A percentile compares a stretch with the other conserved stretches of the same genome.
These are phyloP conservation scores for Colletotrichum australisinense DNA, from an alignment of 2,329 filamentous ascomycete species.

Conservation along the genomic window DNA sequence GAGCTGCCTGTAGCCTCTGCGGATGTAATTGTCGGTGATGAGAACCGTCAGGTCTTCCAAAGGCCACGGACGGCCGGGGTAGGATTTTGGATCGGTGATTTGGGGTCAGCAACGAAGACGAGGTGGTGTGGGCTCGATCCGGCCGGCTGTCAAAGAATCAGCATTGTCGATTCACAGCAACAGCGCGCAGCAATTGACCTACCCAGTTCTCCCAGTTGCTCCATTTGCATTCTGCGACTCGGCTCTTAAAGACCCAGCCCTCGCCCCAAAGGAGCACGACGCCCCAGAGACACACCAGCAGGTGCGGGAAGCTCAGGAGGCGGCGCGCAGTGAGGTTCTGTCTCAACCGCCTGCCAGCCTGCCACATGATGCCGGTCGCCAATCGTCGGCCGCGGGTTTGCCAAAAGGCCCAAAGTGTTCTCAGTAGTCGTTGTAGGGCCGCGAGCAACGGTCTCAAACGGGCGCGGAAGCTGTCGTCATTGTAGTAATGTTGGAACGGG, in stretches of 20 bases:
- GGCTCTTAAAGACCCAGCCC: constrained; percentile 78
- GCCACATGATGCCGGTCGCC: constrained; percentile 25
- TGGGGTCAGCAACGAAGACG: constrained; percentile 89
- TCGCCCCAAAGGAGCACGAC: constrained; percentile 87
- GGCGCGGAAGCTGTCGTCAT: constrained; percentile 37
- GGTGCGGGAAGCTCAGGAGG: constrained; percentile 72
- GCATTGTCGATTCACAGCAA: not conserved
- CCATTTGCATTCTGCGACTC: constrained; percentile 82
- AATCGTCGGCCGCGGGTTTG: constrained; percentile 28
- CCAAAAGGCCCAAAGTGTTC: constrained; percentile 27
- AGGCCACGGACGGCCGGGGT: constrained; percentile 80
- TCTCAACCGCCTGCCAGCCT: constrained; percentile 44
- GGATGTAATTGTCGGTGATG: constrained; percentile 90
- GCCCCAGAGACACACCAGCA: constrained; percentile 80
- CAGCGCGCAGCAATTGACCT: constrained; percentile 45
- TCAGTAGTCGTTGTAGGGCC: constrained; percentile 14
- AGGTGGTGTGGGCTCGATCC: constrained; percentile 85
- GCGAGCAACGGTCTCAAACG: constrained; percentile 26
- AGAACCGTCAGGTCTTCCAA: constrained; percentile 63
- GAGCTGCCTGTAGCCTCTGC: constrained; percentile 82
- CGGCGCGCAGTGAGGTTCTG: constrained; percentile 62
- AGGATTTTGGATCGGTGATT: constrained; percentile 94
- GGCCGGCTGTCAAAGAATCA: constrained; percentile 67
- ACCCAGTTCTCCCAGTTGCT: constrained; percentile 94
- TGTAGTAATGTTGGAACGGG: constrained; percentile 35